Evolutionary conservation across 768 basidiomycete species (phyloP), one percentile per base, ranked within the genome.

Genomic region (Boletus rex-veris): DNA sequence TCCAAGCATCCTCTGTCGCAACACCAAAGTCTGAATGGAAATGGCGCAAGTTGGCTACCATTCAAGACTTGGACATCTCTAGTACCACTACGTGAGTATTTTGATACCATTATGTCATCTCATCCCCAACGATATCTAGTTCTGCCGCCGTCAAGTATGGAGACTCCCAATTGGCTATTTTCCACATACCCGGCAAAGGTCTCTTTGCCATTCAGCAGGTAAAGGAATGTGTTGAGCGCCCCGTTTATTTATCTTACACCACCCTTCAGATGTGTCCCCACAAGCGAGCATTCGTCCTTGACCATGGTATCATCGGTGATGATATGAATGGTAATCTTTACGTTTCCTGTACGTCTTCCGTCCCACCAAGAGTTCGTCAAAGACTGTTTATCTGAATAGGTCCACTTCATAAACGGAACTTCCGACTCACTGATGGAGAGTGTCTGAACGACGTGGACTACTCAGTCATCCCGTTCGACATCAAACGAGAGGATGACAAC

Each of bases 131-230:
- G 5, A 33, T 30, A 15, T 41, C 40, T 46, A 76, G 76, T 3
- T 76, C 74, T 21, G 73, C 62, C n/a, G 82, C 81, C 12, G 73
- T 85, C 37, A 81, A 82, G 50, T 83, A 84, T 54, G 81, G 82
- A 0, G 81, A 85, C 55, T 81, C 80, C 7, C 86, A 87, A 62
- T 69, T 90, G 6, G 86, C 86, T 2, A 73, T 89, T 28, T 90
- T 81, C 65, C 80, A 82, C 62, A 76, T 88, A 19, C 82, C 85
- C 0, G 70, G 71, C 1, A 73, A 76, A 40, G 81, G 81, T 0
- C 78, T 80, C 60, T 89, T 79, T 62, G 84, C 84, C 1, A 84
- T 83, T 3, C 87, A 89, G 63, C 86, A 88, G 67, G 80, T 86
- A 71, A 67, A 63, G 24, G 50, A 44, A 43, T 2, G n/a, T 36